Percentiles rank a stretch among this genome's conserved stretches.
These are phyloP conservation scores for Asterella californica DNA, from an alignment of 225 moss, liverwort and hornwort species.

Conservation along the genomic window DNA sequence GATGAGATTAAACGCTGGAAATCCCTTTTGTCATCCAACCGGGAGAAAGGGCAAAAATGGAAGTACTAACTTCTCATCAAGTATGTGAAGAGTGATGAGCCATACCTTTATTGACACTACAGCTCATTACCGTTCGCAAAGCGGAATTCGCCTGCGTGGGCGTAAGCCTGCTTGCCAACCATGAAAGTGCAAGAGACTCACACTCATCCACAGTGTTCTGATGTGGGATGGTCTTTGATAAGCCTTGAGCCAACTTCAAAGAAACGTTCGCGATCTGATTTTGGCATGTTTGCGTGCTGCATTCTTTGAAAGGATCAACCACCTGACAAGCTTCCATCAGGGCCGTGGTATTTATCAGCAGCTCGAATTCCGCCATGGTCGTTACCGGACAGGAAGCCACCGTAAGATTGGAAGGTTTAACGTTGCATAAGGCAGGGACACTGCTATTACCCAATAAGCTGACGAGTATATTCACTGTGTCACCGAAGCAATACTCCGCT, in stretches of 20 bases:
- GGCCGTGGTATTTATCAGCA: slow-evolving; percentile 52
- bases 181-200: slow-evolving; percentile 72
- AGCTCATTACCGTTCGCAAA: slow-evolving; percentile 82
- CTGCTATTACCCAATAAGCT: slow-evolving; percentile 66
- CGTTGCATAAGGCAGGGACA: slow-evolving; percentile 66
- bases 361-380: slow-evolving; percentile 56
- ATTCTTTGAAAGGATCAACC: slow-evolving; percentile 79
- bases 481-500: slow-evolving; percentile 72
- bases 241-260: slow-evolving; percentile 51
- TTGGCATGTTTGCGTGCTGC: slow-evolving; percentile 74
- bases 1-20: neutral
- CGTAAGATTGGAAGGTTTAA: slow-evolving; percentile 71
- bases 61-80: neutral
- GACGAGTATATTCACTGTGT: slow-evolving; percentile 60
- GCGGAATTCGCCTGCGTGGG: slow-evolving; percentile 52
- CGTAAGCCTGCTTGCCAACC: slow-evolving; percentile 73
- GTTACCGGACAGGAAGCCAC: slow-evolving; percentile 79
- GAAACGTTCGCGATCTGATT: slow-evolving; percentile 57
- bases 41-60: neutral
- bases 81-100: too few species aligned
- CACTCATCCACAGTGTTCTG: slow-evolving; percentile 65
- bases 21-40: too few species aligned
- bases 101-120: slow-evolving; percentile 75
- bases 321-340: slow-evolving; percentile 66
- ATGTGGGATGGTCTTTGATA: slow-evolving; percentile 31